These are phyloP conservation scores for Pleurostoma richardsiae DNA, from an alignment of 2,329 filamentous ascomycete genomes.

Conservation along the genomic window DNA sequence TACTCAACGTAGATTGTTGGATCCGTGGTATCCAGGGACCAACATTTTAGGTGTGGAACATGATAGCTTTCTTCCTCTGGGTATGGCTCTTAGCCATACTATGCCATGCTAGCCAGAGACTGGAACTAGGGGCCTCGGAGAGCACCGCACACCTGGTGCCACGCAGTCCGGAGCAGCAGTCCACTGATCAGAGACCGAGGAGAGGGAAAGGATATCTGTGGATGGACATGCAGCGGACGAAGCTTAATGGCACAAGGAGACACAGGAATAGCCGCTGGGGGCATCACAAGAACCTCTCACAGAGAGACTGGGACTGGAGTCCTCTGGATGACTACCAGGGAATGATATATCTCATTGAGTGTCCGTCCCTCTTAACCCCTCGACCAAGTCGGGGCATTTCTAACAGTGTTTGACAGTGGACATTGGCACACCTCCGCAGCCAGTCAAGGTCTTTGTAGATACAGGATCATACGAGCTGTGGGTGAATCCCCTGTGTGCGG, in stretches of 20 bases:
- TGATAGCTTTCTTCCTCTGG: no score
- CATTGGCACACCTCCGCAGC: slow-evolving; percentile 28
- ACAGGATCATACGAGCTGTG: slow-evolving; percentile 31
- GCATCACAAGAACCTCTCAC: neutral
- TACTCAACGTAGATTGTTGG: no score
- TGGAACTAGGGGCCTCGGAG: no score
- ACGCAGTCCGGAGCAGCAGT: no score
- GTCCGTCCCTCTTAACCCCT: slow-evolving; percentile 12
- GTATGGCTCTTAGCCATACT: no score
- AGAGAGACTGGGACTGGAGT: slow-evolving; percentile 14
- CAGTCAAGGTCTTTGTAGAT: slow-evolving; percentile 27
- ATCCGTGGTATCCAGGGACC: no score
- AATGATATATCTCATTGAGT: slow-evolving; percentile 26
- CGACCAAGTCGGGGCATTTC: slow-evolving; percentile 1
- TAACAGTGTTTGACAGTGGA: slow-evolving; percentile 17
- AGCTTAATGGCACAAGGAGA: neutral
- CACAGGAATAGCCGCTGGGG: neutral
- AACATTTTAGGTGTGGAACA: no score
- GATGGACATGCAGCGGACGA: neutral
- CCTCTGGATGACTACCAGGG: slow-evolving; percentile 16
- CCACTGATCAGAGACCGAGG: neutral
- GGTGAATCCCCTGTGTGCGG: slow-evolving; percentile 27
- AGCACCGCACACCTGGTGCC: no score
- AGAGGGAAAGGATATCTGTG: neutral
- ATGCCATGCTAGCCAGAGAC: no score